phyloP scores from a whole-genome alignment of 345 rosid species.

The Euclidium syriacum region DNA sequence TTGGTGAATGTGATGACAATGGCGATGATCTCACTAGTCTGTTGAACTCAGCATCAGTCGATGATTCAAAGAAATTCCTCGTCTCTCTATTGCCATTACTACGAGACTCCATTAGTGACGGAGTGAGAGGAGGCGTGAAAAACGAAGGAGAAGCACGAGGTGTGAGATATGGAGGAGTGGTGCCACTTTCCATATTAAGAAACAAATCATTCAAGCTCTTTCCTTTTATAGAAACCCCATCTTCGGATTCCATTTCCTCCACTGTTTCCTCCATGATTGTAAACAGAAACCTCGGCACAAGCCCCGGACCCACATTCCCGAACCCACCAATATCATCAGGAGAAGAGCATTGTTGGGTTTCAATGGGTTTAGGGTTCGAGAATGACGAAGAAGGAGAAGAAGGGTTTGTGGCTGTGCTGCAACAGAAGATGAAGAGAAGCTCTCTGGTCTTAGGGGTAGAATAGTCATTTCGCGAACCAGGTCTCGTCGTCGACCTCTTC shows the following conservation, averaged over 20 bases:
- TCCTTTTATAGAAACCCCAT: conserved; percentile 49
- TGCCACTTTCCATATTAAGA: conserved; percentile 45
- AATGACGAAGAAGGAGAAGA: conserved; percentile 28
- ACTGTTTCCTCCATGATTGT: conserved; percentile 88
- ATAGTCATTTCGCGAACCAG: conserved; percentile 41
- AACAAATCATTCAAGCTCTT: conserved; percentile 74
- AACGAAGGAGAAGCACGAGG: conserved; percentile 88
- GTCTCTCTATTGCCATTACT: conserved; percentile 36
- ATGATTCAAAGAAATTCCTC: conserved; percentile 52
- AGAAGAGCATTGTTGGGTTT: conserved; percentile 31
- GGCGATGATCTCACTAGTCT: conserved; percentile 63
- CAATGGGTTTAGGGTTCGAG: conserved; percentile 32
- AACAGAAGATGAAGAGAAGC: conserved; percentile 70
- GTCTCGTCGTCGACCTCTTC: conserved; percentile 48
- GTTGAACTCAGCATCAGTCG: conserved; percentile 70
- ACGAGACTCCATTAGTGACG: conserved; percentile 36
- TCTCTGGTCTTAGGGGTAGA: conserved; percentile 68
- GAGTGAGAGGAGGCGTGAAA: conserved; percentile 90
- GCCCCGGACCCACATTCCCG: conserved; percentile 45
- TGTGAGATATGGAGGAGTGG: conserved; percentile 81
- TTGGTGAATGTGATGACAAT: conserved; percentile 71
- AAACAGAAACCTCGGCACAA: conserved; percentile 68
- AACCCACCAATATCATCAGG: not conserved
- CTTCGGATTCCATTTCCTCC: conserved; percentile 86
- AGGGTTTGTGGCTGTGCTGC: conserved; percentile 32